Conservation (phyloP, 2,329 filamentous ascomycete genomes). For the Penicillium sp. region DNA sequence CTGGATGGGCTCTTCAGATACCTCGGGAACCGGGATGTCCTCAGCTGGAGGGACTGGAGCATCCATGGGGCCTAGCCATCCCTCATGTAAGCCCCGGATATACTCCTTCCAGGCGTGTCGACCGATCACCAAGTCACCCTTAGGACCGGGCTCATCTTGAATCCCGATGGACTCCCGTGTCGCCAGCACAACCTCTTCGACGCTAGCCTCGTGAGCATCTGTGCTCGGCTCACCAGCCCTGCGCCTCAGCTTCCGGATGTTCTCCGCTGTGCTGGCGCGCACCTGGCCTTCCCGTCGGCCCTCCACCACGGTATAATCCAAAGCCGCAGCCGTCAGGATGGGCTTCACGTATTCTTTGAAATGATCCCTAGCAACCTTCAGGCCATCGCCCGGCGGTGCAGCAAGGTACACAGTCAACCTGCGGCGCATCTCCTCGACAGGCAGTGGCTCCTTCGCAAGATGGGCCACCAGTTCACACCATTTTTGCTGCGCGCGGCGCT, state of each 20-base stretch:
- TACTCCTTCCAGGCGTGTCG: conserved; percentile 98
- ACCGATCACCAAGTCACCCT: conserved; percentile 86
- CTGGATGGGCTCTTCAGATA: conserved; percentile 26
- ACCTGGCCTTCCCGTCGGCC: conserved; percentile 92
- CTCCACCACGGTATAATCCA: conserved; percentile 97
- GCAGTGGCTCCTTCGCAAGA: conserved; percentile 74
- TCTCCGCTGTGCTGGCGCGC: conserved; percentile 80
- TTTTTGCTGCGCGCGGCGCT: conserved; percentile 78
- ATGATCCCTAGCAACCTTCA: conserved; percentile 85
- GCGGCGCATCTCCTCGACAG: conserved; percentile 71
- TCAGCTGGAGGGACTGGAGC: conserved; percentile 30
- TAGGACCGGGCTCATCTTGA: conserved; percentile 69
- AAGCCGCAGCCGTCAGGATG: conserved; percentile 79
- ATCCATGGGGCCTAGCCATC: conserved; percentile 86
- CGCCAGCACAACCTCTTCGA: conserved; percentile 63
- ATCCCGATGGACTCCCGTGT: conserved; percentile 68
- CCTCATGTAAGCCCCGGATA: conserved; percentile 87
- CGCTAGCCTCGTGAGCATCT: conserved; percentile 45
- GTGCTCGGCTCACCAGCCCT: conserved; percentile 59
- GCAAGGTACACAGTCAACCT: conserved; percentile 84
- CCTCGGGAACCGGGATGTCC: conserved; percentile 20
- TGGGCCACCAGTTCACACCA: conserved; percentile 86
- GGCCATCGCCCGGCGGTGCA: conserved; percentile 80
- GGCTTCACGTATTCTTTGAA: conserved; percentile 97
- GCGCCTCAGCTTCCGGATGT: conserved; percentile 67